phyloP scores from a whole-genome alignment of 169 alveolate genomes.

The Plasmodium berghei region DNA sequence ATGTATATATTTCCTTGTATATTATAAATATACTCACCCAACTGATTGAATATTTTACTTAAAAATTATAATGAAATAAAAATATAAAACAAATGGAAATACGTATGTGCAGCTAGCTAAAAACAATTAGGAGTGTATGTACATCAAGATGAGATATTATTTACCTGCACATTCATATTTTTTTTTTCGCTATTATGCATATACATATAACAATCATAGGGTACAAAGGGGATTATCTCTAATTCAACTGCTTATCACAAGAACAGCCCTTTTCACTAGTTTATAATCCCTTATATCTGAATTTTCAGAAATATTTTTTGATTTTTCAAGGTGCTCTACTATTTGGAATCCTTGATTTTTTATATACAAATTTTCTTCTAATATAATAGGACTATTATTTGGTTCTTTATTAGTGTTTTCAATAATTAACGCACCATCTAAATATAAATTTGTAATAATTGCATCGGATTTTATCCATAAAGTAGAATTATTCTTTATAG shows the following conservation, averaged over 20 bases:
- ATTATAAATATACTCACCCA: too few relatives aligned
- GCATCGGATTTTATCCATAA: constrained; percentile 67
- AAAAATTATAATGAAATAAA: too few relatives aligned
- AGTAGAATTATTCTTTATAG: constrained; percentile 27
- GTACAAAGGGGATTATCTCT: too few relatives aligned
- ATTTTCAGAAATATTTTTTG: constrained; percentile 1
- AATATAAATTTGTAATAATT: constrained; percentile 24
- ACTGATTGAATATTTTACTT: too few relatives aligned
- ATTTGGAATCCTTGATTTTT: constrained; percentile 54
- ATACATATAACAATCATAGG: too few relatives aligned
- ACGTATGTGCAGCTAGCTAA: too few relatives aligned
- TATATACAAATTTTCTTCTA: constrained; percentile 39
- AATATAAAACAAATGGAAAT: too few relatives aligned
- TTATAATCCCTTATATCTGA: constrained; percentile 31
- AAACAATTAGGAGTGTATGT: too few relatives aligned
- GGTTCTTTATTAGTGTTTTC: constrained; percentile 19
- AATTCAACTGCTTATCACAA: constrained; percentile 13
- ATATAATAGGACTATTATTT: constrained; percentile 10
- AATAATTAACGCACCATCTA: constrained; percentile 56
- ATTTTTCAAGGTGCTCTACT: not conserved
- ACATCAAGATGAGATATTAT: too few relatives aligned
- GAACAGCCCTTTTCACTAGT: constrained; percentile 33
- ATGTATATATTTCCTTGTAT: too few relatives aligned
- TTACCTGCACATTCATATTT: too few relatives aligned
- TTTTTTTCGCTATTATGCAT: too few relatives aligned